These are phyloP conservation scores for Gossypium arboreum DNA, from an alignment of 345 rosid species.

Conservation along the genomic window DNA sequence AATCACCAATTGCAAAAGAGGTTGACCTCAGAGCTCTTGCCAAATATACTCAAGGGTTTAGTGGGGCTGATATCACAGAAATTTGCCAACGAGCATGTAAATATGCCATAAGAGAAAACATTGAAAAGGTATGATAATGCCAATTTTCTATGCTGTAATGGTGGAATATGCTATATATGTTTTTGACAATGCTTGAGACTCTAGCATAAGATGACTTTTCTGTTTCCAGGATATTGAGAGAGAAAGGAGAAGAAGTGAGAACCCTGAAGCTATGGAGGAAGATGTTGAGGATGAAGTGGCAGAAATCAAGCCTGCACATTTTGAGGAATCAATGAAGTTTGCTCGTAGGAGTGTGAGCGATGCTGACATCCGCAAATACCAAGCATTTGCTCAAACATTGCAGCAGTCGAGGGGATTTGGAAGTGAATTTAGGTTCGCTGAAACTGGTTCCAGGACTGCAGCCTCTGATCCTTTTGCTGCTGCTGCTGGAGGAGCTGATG, in stretches of 20 bases:
- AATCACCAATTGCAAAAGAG: slow-evolving; percentile 81
- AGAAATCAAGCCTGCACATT: too few relatives aligned
- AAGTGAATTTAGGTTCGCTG: slow-evolving; percentile 47
- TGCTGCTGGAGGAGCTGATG: slow-evolving; percentile 61
- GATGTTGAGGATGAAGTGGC: slow-evolving; percentile 74
- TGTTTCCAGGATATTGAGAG: slow-evolving; percentile 74
- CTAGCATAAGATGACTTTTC: not conserved
- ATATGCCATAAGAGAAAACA: slow-evolving; percentile 90
- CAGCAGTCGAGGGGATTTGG: slow-evolving; percentile 61
- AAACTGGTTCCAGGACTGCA: slow-evolving; percentile 33
- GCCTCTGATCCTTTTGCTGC: slow-evolving; percentile 69
- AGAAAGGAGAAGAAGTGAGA: slow-evolving; percentile 69
- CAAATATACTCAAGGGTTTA: slow-evolving; percentile 83
- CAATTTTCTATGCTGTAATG: not conserved
- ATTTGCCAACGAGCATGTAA: slow-evolving; percentile 94
- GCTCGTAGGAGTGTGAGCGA: too few relatives aligned
- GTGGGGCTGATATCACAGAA: slow-evolving; percentile 96
- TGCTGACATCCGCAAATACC: slow-evolving; percentile 76
- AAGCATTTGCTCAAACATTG: slow-evolving; percentile 90
- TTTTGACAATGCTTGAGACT: not conserved
- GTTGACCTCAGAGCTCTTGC: slow-evolving; percentile 86
- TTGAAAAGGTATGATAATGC: slow-evolving; percentile 59
- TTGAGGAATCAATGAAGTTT: too few relatives aligned
- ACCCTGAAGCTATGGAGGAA: slow-evolving; percentile 97
- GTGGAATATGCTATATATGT: too few relatives aligned